Base-by-base conservation (phyloP, 495 filamentous ascomycete genomes). In the Umbilicaria muhlenbergii region DNA sequence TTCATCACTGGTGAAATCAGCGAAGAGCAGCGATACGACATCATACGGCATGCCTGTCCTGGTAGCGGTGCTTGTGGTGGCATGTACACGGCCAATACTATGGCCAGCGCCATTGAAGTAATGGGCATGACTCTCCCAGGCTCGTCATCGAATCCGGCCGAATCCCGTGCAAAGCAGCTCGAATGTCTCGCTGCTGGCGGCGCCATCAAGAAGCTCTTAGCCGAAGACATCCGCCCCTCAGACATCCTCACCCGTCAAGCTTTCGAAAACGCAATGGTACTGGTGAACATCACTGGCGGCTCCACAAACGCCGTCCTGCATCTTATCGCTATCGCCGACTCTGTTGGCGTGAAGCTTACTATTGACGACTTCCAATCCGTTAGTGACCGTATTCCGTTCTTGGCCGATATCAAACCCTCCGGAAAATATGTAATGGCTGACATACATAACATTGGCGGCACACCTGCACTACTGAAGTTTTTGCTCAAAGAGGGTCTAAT, bases 31-130 rank as follows among this genome's bases (percentile, higher is more conserved):
- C 78, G 91, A 19, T 89, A 82, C 56, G 91, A 98, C 61, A 89
- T 96, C 58, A 94, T 95, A 57, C 75, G 89, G 43, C 70, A 96
- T 61, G 91, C 91, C 32, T 95, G 89, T 61, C 89, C 89, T 34
- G 91, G 91, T 37, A 71, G 80, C 47, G 91, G 91, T 47, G 91
- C 92, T 15, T 98, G 91, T 57, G 91, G 91, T 56, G 91, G 91
- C 47, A 98, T 98, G 91, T 98, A 98, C 68, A 98, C 91, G 14
- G 91, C 91, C 43, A 98, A 98, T 71, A 98, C 91, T 39, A 93
- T 98, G 87, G 91, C 91, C 37, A 81, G 81, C 5, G 88, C 88
- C n/a, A 92, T 95, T 50, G 91, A 98, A 64, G 75, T 79, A 32
- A 86, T 98, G 74, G 91, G 91, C 43, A 88, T 98, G 82, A 85